These are phyloP conservation scores for Coniella lustricola DNA, from an alignment of 2,329 filamentous ascomycete genomes.

Conservation along the genomic window DNA sequence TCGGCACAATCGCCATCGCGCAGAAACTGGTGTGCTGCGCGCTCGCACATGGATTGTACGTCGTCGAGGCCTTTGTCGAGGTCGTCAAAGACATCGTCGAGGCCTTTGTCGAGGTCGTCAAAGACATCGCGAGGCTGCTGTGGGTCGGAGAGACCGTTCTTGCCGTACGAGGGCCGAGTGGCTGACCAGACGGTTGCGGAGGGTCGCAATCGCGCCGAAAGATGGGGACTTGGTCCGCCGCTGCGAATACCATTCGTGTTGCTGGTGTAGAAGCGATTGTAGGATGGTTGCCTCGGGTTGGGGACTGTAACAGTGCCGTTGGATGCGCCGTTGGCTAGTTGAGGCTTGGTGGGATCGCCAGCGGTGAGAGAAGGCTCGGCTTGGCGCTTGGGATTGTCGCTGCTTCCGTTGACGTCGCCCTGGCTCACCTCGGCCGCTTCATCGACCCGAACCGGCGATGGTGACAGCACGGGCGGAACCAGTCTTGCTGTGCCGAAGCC, in stretches of 20 bases:
- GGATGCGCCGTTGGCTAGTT: slow-evolving; percentile 12
- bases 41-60: slow-evolving; percentile 76
- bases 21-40: slow-evolving; percentile 83
- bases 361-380: slow-evolving; percentile 19
- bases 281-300: not conserved
- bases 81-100: slow-evolving; percentile 69
- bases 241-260: not conserved
- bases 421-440: not conserved
- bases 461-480: not conserved
- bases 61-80: slow-evolving; percentile 73
- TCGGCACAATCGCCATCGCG: slow-evolving; percentile 77
- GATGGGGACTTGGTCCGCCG: not conserved
- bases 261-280: not conserved
- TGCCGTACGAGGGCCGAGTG: slow-evolving; percentile 11
- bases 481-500: slow-evolving; percentile 16
- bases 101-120: slow-evolving; percentile 67
- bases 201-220: slow-evolving; percentile 9
- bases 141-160: slow-evolving; percentile 20
- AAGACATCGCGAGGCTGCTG: slow-evolving; percentile 44
- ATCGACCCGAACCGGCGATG: not conserved
- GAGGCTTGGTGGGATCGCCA: slow-evolving; percentile 18
- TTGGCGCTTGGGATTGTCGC: slow-evolving; percentile 9
- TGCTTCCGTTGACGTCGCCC: not conserved
- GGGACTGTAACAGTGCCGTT: slow-evolving; percentile 15
- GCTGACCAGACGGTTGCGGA: slow-evolving; percentile 13